phyloP scores from a whole-genome alignment of 2,329 filamentous ascomycete genomes.

The Colletotrichum somersetense region DNA sequence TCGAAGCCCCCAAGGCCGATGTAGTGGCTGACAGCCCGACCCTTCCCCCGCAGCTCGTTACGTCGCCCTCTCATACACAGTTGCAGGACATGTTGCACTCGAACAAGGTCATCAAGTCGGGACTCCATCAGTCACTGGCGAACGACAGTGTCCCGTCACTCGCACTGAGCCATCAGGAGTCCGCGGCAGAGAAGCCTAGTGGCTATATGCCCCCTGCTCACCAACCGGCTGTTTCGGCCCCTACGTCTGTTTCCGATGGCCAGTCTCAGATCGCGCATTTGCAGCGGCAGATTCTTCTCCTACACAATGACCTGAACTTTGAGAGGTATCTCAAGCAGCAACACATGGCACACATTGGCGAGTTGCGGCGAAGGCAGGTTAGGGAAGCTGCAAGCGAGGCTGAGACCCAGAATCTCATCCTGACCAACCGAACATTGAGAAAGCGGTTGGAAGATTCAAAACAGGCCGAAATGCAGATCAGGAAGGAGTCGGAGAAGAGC shows the following conservation, averaged over 20 bases:
- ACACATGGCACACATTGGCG: constrained; percentile 84
- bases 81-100: constrained; percentile 72
- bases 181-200: constrained; percentile 54
- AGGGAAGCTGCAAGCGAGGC: constrained; percentile 83
- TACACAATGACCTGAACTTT: constrained; percentile 86
- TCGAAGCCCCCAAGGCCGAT: constrained; percentile 48
- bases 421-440: constrained; percentile 80
- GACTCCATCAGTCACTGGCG: constrained; percentile 65
- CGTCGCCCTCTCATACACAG: constrained; percentile 66
- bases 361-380: constrained; percentile 80
- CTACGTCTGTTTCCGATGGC: constrained; percentile 46
- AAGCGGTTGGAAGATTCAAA: constrained; percentile 80
- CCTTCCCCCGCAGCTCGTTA: constrained; percentile 63
- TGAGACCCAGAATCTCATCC: constrained; percentile 84
- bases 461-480: constrained; percentile 75
- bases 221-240: constrained; percentile 39
- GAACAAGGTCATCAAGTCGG: constrained; percentile 69
- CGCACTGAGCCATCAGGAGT: constrained; percentile 64
- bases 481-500: constrained; percentile 79
- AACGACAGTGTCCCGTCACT: constrained; percentile 71
- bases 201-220: constrained; percentile 48
- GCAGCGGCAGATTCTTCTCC: constrained; percentile 78
- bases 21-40: constrained; percentile 71
- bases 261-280: constrained; percentile 66
- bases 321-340: constrained; percentile 88